Conservation (phyloP, 2,329 filamentous ascomycete genomes). For the Fonsecaea pedrosoi region DNA sequence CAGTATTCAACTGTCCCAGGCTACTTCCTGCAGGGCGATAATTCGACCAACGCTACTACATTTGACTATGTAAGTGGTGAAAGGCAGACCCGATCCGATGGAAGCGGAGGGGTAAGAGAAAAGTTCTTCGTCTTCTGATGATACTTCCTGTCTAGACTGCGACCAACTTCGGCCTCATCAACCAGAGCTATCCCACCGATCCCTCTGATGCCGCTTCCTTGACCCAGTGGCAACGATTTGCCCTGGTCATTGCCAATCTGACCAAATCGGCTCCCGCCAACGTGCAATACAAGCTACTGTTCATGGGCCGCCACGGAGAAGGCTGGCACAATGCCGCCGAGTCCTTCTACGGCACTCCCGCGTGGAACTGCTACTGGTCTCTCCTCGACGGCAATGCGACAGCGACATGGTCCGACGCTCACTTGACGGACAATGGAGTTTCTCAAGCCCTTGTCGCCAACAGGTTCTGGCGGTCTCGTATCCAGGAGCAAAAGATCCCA, state of each 20-base stretch:
- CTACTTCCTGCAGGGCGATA: slow-evolving; percentile 60
- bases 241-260: slow-evolving; percentile 54
- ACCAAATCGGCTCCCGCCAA: slow-evolving; percentile 49
- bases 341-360: slow-evolving; percentile 61
- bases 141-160: slow-evolving; percentile 43
- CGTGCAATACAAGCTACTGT: slow-evolving; percentile 62
- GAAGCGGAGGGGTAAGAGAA: neutral
- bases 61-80: slow-evolving; percentile 56
- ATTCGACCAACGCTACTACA: slow-evolving; percentile 51
- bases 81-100: neutral
- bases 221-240: slow-evolving; percentile 64
- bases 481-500: slow-evolving; percentile 57
- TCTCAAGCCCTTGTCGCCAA: slow-evolving; percentile 58
- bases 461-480: slow-evolving; percentile 57
- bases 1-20: slow-evolving; percentile 53
- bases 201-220: slow-evolving; percentile 43
- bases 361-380: slow-evolving; percentile 69
- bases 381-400: slow-evolving; percentile 63
- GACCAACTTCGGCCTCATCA: slow-evolving; percentile 59
- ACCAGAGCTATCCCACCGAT: slow-evolving; percentile 53
- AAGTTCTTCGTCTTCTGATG: neutral
- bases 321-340: slow-evolving; percentile 69
- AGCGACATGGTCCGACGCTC: slow-evolving; percentile 64
- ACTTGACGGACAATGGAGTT: slow-evolving; percentile 60
- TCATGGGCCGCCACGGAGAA: slow-evolving; percentile 66